Base-by-base conservation (phyloP, 148 eudicot species). In the Nepenthes gracilis region DNA sequence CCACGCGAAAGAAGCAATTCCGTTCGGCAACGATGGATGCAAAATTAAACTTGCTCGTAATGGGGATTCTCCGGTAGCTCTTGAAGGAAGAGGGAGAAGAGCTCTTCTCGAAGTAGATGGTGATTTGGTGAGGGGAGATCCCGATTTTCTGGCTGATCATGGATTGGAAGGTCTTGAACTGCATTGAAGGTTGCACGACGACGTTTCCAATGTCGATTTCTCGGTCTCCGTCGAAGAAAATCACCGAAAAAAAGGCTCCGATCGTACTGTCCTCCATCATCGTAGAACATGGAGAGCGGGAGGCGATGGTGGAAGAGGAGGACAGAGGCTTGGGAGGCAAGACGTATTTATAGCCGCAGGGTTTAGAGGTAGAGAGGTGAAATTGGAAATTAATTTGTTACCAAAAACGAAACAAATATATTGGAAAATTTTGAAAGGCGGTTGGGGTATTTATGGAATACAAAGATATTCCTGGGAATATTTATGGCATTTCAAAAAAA, bases 191-290 rank as follows among this genome's bases (percentile, higher is more conserved):
- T 10, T 65, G 51, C 2, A 90, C 65, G 10, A 37, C 35, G 47
- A 86, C 69, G 32, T 55, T 57, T 2, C 95, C 97, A 36, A 77
- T 43, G 63, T 75, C 74, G 62, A 71, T 66, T 47, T 84, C 85
- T 32, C 72, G 58, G 59, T 84, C 91, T 6, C 97, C 97, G 50
- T 86, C 95, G 72, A 63, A 86, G 71, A 90, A 84, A 9, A 64
- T 63, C 13, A 82, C 83, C 57, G 85, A 75, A 45, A 80, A 84
- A 0, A 55, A 23, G 9, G 72, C 53, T 33, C 65, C 67, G 33
- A 57, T 62, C 0, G 60, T 64, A 64, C 64, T 55, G 15, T 71
- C 77, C 72, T 55, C 67, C 80, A 72, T 74, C 59, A 23, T 23
- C 23, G 23, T 23, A 0, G 23, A 23, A 23, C 23, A 23, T 23